Evolutionary conservation across 306 rosid species (phyloP).

Genomic region (Gynostemma pentaphyllum): DNA sequence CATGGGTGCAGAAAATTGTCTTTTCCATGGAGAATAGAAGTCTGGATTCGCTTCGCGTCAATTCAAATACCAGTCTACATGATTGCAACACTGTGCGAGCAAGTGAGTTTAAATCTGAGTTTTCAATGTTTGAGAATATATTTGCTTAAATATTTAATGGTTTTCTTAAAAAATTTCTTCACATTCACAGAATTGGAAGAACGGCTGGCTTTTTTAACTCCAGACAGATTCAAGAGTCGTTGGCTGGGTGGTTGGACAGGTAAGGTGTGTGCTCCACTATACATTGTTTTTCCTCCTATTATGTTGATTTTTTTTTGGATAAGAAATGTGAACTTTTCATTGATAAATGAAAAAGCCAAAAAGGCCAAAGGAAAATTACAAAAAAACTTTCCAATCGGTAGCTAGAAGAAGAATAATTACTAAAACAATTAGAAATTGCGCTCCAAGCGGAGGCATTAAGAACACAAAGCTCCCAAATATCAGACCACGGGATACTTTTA

Average conservation of each 20-base stretch:
- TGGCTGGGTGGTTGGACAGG: constrained; percentile 79
- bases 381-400: too few species aligned
- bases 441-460: too few species aligned
- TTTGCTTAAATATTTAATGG: constrained; percentile 10
- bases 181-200: constrained; percentile 23
- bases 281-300: neutral
- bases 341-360: too few species aligned
- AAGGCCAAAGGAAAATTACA: too few species aligned
- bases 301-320: too few species aligned
- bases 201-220: constrained; percentile 16
- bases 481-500: too few species aligned
- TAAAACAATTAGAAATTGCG: too few species aligned
- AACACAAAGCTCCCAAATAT: too few species aligned
- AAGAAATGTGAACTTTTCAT: too few species aligned
- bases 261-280: constrained; percentile 33
- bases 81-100: constrained; percentile 14
- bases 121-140: constrained; percentile 13
- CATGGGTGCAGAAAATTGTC: constrained; percentile 33
- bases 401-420: too few species aligned
- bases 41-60: constrained; percentile 16
- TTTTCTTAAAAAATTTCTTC: neutral
- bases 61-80: constrained; percentile 1
- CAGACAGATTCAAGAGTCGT: constrained; percentile 58
- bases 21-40: constrained; percentile 12
- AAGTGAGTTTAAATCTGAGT: constrained; percentile 26